phyloP scores from a whole-genome alignment of 176 grass and related monocot species.

The Juncus effusus region DNA sequence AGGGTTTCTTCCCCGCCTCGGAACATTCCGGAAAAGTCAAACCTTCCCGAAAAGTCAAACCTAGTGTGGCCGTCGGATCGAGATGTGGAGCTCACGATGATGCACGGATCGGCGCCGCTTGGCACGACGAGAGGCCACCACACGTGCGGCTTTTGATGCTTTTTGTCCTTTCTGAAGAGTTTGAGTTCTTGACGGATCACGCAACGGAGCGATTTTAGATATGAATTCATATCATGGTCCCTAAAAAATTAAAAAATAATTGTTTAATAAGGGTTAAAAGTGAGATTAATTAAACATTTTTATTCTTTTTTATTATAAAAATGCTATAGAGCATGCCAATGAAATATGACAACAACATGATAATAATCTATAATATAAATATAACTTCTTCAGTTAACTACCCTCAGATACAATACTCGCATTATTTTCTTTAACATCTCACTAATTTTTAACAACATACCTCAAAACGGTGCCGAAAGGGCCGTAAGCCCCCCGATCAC shows the following conservation, averaged over 20 bases:
- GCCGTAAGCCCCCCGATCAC: conserved; percentile 60
- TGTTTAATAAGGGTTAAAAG: no score
- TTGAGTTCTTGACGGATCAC: conserved; percentile 65
- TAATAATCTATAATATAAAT: no score
- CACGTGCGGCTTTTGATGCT: conserved; percentile 25
- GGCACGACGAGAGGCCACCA: conserved; percentile 47
- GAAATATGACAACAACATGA: no score
- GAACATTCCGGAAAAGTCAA: conserved; percentile 30
- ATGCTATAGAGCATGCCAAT: no score
- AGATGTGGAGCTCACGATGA: conserved; percentile 14
- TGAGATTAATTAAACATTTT: no score
- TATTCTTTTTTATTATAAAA: no score
- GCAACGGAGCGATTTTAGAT: conserved; percentile 55
- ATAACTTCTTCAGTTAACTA: no score
- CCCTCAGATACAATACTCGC: no score
- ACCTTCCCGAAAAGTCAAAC: not conserved
- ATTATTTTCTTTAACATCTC: no score
- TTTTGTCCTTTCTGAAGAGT: conserved; percentile 36
- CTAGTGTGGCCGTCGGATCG: not conserved
- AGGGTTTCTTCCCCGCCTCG: conserved; percentile 34
- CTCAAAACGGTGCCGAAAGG: conserved; percentile 57
- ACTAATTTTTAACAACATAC: not conserved
- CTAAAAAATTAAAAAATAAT: conserved; percentile 7
- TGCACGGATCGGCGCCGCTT: not conserved
- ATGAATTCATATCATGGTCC: conserved; percentile 83